Percentiles rank a stretch among this genome's conserved stretches.
Evolutionary conservation across 495 filamentous ascomycete species (phyloP).

Genomic region (Hypoxylon fuscum): DNA sequence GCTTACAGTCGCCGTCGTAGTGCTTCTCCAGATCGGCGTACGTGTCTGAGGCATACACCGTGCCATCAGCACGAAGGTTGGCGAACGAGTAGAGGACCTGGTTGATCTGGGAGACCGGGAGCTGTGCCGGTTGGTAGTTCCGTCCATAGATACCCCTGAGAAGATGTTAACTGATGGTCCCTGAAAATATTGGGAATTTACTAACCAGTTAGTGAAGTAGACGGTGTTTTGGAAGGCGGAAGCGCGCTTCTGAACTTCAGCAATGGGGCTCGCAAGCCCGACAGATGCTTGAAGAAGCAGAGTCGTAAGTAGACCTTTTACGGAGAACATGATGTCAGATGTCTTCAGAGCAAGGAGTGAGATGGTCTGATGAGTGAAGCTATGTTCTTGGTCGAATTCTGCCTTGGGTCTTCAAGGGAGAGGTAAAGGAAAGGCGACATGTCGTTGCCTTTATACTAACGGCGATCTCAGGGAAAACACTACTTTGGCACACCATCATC

Average conservation of each 20-base stretch:
- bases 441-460: constrained; percentile 26
- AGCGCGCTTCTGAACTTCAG: constrained; percentile 31
- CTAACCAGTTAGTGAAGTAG: constrained; percentile 60
- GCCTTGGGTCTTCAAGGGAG: constrained; percentile 17
- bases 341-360: constrained; percentile 20
- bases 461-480: neutral
- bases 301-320: constrained; percentile 28
- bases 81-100: constrained; percentile 92
- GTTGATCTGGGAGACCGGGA: constrained; percentile 82
- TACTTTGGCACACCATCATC: constrained; percentile 13
- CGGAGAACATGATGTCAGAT: constrained; percentile 39
- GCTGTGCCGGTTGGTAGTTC: constrained; percentile 79
- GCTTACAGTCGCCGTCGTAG: constrained; percentile 62
- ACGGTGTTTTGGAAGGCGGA: constrained; percentile 53
- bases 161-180: constrained; percentile 11
- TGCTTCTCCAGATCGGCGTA: constrained; percentile 79
- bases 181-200: neutral
- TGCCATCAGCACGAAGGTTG: constrained; percentile 80
- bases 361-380: constrained; percentile 25
- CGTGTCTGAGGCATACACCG: constrained; percentile 69
- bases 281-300: constrained; percentile 42
- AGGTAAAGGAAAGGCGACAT: constrained; percentile 4
- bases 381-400: constrained; percentile 18
- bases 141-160: constrained; percentile 83
- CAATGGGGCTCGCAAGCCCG: constrained; percentile 33